Base-by-base conservation (phyloP, 257 asterid genomes). In the Nicotiana tomentosiformis region DNA sequence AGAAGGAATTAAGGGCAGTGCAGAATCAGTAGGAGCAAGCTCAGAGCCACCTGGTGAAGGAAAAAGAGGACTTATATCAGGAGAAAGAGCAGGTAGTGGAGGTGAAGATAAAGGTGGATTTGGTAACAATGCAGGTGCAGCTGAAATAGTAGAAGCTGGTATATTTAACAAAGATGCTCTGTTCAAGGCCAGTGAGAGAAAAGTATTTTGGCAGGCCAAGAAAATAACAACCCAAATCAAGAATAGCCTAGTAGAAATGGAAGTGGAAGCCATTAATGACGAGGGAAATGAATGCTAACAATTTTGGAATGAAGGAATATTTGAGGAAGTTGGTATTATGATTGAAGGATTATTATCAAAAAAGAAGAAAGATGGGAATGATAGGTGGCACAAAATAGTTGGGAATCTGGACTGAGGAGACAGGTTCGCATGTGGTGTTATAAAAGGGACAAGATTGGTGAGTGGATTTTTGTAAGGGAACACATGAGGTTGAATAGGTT, bases 41-140 rank as follows among this genome's bases (percentile, higher is more conserved):
- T 85, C 91, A 11, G 98, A 67, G 76, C 94, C 97, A 66, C 92
- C 90, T 0, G 97, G 93, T 14, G 97, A 87, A 60, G 99, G 99
- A 80, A 93, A 92, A 17, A 91, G 89, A 39, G 98, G 99, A 53
- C 83, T 67, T 16, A 90, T 89, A 81, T 95, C 98, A n/a, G 98
- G 98, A 10, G 98, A 93, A 33, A 88, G 78, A 32, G 94, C 78
- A 74, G 80, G n/a, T 2, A 67, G 86, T 77, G 95, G 91, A 35
- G 87, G 80, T 7, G 91, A 69, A 23, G 93, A 86, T 74, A 87
- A 57, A 60, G 97, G 94, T 77, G 91, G 86, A 62, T 86, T 90
- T 32, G 98, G 99, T 68, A 90, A 35, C 72, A 92, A 60, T 80
- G 98, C 88, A 10, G 99, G 99, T 10, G 99, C 98, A 35, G 98